Base-by-base conservation (phyloP, 371 early-diverging fungal species). In the Circinella minor region DNA sequence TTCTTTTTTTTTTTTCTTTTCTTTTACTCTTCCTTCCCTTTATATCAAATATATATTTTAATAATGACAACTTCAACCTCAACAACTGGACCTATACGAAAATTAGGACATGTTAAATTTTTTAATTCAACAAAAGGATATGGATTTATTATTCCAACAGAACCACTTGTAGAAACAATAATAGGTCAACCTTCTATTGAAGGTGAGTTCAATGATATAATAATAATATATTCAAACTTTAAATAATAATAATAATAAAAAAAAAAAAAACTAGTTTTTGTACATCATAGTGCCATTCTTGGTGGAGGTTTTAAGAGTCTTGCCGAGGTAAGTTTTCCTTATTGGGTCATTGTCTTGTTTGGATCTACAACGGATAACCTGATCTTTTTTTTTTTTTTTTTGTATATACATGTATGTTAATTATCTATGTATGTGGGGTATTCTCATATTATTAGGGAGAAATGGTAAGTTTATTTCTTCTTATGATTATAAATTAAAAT, bases 71-170 rank as follows among this genome's bases (percentile, higher is more conserved):
- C 36, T 14, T 48, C 47, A 54, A 55, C 38, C 5, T 11, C 57
- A 14, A 43, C 59, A 20, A 36, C 55, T 27, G 36, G n/a, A 20
- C 36, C 49, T 48, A 8, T 34, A 47, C 87, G 88, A 36, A 86
- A 85, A 69, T 84, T 83, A 64, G 94, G 95, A 18, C 86, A 76
- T 49, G 93, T 93, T 76, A 94, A 95, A 88, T 95, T 94, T 77
- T 95, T 95, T 80, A 93, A 93, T 77, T 87, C 90, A 64, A 89
- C 87, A 74, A 95, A 95, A 81, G 96, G 95, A 47, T 95, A 89
- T 72, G 96, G 96, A 1, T 95, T 95, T 76, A 92, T 95, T 70
- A 85, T 94, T 67, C 93, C 93, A 9, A 81, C 86, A 63, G 90
- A 90, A 55, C 51, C 8, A n/a, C 51, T 51, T 0, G 51, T 51